Evolutionary conservation across 2,329 filamentous ascomycete genomes (phyloP), one percentile per base, ranked within the genome.

Genomic region (Cladosporium sp.): DNA sequence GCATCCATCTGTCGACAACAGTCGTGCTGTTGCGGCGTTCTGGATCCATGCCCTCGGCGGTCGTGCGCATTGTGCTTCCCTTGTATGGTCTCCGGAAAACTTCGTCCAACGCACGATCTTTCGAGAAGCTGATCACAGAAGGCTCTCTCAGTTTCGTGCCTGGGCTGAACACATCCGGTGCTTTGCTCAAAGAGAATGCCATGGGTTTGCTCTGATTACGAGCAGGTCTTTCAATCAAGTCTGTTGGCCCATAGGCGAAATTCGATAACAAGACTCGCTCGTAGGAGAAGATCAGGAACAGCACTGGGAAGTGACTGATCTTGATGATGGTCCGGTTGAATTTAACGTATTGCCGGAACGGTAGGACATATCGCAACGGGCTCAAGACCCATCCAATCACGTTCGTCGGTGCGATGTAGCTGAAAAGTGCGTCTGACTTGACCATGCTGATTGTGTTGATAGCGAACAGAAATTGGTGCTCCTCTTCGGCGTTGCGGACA

Each of bases 381-480:
- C 90, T 90, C 22, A 96, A 74, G 0, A 92, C 65, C 92, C 91
- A 97, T 1, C 89, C 91, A 56, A 96, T 80, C 24, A 96, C 86
- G 64, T 97, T 97, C 12, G 88, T 86, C 0, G 92, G 92, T 1
- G 92, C 88, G 54, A 96, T 82, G 65, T 96, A 96, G 3, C 89
- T 95, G 73, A 97, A 97, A 0, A 96, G 75, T 0, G 90, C 88
- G 66, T 97, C 92, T n/a, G 93, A 96, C 69, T 96, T 97, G 58
- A 96, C 92, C 88, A 96, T 95, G 4, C 89, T 95, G 43, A 96
- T 95, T 4, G 92, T 95, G 65, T 96, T 97, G 67, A 97, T 90
- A 0, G 92, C 92, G 64, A 97, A 96, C 2, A 96, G 72, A 65
- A 96, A 96, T 57, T 85, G 82, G 60, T 96, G 91, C 69, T 96